Evolutionary conservation across 225 moss, liverwort and hornwort species (phyloP).

Genomic region (Lunularia cruciata): DNA sequence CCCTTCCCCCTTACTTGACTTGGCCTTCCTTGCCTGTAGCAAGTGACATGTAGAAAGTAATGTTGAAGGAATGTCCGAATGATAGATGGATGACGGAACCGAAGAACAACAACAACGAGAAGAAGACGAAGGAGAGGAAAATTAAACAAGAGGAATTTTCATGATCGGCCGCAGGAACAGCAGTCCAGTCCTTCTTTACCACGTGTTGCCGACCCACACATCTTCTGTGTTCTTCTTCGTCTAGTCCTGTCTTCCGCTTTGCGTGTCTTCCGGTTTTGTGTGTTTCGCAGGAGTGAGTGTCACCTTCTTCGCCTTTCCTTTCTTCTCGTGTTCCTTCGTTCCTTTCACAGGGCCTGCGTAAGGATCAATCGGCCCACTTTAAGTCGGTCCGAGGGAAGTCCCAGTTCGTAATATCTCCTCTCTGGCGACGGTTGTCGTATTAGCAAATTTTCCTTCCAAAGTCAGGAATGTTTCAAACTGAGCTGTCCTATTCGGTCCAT

Average conservation of each 20-base stretch:
- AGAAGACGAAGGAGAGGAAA: background rate
- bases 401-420: background rate
- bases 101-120: background rate
- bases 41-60: background rate
- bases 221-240: background rate
- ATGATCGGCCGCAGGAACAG: background rate
- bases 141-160: too few relatives aligned
- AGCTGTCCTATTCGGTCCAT: too few relatives aligned
- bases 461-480: background rate
- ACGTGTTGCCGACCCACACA: background rate
- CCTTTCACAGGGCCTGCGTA: background rate
- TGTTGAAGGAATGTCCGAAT: background rate
- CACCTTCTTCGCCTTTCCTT: background rate
- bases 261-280: too few relatives aligned
- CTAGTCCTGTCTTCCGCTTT: background rate
- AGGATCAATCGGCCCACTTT: background rate
- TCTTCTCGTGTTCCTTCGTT: background rate
- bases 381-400: background rate
- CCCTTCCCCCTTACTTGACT: too few relatives aligned
- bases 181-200: background rate
- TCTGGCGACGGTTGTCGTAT: background rate
- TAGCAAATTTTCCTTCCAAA: background rate
- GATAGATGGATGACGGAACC: background rate
- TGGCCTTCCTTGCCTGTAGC: background rate
- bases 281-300: constrained; percentile 3